phyloP scores from a whole-genome alignment of 371 early-diverging fungal species.

The Dinochytrium kinnereticum region DNA sequence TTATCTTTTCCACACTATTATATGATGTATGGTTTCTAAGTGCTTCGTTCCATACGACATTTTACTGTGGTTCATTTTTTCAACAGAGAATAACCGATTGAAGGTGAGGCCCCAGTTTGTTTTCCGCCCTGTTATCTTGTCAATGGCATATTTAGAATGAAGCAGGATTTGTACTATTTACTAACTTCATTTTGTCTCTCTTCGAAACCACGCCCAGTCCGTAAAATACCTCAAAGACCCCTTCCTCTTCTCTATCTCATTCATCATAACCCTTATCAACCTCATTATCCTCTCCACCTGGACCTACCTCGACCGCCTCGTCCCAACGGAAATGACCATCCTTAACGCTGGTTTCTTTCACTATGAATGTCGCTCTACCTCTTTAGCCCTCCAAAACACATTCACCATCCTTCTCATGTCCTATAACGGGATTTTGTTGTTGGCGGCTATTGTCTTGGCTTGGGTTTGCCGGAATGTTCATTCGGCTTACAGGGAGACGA shows the following conservation, averaged over 20 bases:
- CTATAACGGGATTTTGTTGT: not conserved
- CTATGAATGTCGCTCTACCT: constrained; percentile 10
- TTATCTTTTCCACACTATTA: too few species aligned
- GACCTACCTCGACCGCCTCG: not conserved
- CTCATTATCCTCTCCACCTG: not conserved
- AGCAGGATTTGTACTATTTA: too few species aligned
- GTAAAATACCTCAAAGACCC: not conserved
- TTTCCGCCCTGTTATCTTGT: too few species aligned
- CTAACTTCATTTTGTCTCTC: too few species aligned
- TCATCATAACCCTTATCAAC: constrained; percentile 9
- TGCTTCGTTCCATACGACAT: too few species aligned
- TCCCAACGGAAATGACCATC: not conserved
- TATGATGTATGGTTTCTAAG: too few species aligned
- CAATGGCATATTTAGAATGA: too few species aligned
- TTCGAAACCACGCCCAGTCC: not conserved
- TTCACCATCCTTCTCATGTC: not conserved
- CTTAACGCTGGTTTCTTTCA: not conserved
- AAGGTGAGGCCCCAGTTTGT: not conserved
- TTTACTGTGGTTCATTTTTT: too few species aligned
- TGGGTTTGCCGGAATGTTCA: not conserved
- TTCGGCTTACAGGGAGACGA: constrained; percentile 7
- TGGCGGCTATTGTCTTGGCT: constrained; percentile 1
- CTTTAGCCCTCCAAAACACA: not conserved
- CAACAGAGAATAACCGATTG: not conserved
- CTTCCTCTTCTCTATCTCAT: not conserved